A percentile compares a stretch with the other conserved stretches of the same genome.
Conservation (phyloP, 805 yeast genomes). For the Myxozyma monticola region DNA sequence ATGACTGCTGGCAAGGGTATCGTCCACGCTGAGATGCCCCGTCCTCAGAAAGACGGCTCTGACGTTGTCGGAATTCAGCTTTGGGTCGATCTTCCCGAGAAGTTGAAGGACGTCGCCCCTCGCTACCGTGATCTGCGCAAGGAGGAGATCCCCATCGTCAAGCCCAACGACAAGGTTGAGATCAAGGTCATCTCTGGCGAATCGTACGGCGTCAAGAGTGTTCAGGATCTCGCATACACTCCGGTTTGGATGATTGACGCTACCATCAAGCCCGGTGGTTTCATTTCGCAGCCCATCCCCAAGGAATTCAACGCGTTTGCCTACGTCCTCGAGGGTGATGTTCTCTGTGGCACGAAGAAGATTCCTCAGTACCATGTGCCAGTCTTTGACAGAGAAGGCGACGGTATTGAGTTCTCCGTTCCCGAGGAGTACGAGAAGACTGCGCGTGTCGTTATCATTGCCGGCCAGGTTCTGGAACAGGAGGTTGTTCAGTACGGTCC, state of each 20-base stretch:
- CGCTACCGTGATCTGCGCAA: constrained; percentile 74
- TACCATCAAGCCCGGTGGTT: constrained; percentile 64
- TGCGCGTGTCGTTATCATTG: constrained; percentile 32
- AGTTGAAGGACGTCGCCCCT: constrained; percentile 63
- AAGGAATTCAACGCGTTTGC: constrained; percentile 37
- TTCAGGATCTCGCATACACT: constrained; percentile 74
- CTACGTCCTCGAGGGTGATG: constrained; percentile 35
- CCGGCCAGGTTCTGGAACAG: constrained; percentile 37
- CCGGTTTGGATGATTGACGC: constrained; percentile 75
- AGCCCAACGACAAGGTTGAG: constrained; percentile 60
- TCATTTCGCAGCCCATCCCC: constrained; percentile 56
- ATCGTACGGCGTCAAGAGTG: constrained; percentile 70
- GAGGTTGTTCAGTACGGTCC: constrained; percentile 86
- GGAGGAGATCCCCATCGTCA: constrained; percentile 68
- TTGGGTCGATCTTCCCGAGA: constrained; percentile 81
- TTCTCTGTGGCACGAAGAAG: constrained; percentile 26
- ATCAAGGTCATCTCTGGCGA: constrained; percentile 74
- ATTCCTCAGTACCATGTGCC: constrained; percentile 28
- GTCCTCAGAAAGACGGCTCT: constrained; percentile 44
- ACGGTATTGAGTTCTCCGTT: constrained; percentile 30
- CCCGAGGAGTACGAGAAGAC: constrained; percentile 26
- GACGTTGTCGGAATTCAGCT: constrained; percentile 72
- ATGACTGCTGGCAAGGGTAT: constrained; percentile 93
- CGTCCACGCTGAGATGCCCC: constrained; percentile 82
- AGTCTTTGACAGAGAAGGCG: constrained; percentile 34